A percentile compares a stretch with the other conserved stretches of the same genome.
These are phyloP conservation scores for Cryptococcus sp. DNA, from an alignment of 1,284 basidiomycete species.

Conservation along the genomic window DNA sequence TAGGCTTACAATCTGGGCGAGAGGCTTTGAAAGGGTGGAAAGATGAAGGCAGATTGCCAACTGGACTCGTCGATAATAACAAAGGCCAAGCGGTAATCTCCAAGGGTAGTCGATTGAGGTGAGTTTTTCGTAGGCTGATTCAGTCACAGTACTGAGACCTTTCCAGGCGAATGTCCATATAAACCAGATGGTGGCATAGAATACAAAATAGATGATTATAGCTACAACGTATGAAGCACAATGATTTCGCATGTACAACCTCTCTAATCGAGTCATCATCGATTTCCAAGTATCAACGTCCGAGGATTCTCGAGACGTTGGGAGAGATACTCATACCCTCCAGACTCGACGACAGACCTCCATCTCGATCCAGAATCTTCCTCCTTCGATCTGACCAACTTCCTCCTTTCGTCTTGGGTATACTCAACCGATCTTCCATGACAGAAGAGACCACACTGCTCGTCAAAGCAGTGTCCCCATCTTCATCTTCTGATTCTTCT, in stretches of 20 bases:
- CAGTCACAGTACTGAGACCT: not conserved
- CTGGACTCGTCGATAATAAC: constrained; percentile 55
- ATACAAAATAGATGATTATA: not conserved
- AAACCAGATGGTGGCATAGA: not conserved
- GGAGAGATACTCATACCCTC: constrained; percentile 45
- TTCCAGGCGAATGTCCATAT: constrained; percentile 25
- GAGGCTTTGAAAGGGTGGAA: constrained; percentile 73
- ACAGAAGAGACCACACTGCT: not conserved
- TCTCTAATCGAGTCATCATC: no score
- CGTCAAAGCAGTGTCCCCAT: not conserved
- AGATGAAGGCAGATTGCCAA: constrained; percentile 73
- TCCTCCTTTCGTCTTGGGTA: constrained; percentile 8
- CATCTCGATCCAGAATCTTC: constrained; percentile 18
- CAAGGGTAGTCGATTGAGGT: constrained; percentile 36
- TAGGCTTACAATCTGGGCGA: constrained; percentile 73
- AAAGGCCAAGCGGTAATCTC: constrained; percentile 28
- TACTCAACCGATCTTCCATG: not conserved
- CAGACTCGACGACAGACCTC: constrained; percentile 32
- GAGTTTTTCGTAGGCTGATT: constrained; percentile 1
- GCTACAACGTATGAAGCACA: not conserved
- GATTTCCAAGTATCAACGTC: not conserved
- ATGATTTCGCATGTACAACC: no score
- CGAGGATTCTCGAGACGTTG: constrained; percentile 3
- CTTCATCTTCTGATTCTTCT: constrained; percentile 43
- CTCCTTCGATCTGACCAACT: constrained; percentile 17